These are phyloP conservation scores for Pestalotiopsis sp. DNA, from an alignment of 2,329 filamentous ascomycete genomes.

Conservation along the genomic window DNA sequence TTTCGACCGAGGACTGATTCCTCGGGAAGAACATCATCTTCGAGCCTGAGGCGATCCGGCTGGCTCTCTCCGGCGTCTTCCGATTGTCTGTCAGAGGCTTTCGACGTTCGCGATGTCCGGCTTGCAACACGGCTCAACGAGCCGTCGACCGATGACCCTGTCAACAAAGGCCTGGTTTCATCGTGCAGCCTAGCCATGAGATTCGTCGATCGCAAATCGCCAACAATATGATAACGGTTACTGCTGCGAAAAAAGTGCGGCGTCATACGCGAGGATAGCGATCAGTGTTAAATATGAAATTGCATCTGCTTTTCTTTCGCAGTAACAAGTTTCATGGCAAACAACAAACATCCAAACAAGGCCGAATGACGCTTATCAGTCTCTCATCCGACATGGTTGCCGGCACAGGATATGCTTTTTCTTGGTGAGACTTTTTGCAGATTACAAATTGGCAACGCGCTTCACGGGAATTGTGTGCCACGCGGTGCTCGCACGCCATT, in stretches of 20 bases:
- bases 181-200: not conserved
- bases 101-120: not conserved
- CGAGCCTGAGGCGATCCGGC: slow-evolving; percentile 34
- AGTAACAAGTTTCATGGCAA: too few species aligned
- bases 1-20: slow-evolving; percentile 59
- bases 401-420: not conserved
- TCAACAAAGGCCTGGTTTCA: not conserved
- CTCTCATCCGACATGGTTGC: not conserved
- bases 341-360: not conserved
- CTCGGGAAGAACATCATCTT: slow-evolving; percentile 62
- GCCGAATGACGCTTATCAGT: not conserved
- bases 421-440: not conserved
- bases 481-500: slow-evolving; percentile 5
- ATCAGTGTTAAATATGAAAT: not conserved
- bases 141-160: not conserved
- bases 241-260: too few species aligned
- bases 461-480: not conserved
- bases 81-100: not conserved
- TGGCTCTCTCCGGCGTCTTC: not conserved
- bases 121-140: not conserved
- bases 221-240: not conserved
- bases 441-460: not conserved
- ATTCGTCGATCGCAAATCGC: not conserved
- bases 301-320: not conserved
- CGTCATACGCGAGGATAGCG: too few species aligned